Conservation (phyloP, 495 filamentous ascomycete genomes). For the Trichoderma asperelloides region DNA sequence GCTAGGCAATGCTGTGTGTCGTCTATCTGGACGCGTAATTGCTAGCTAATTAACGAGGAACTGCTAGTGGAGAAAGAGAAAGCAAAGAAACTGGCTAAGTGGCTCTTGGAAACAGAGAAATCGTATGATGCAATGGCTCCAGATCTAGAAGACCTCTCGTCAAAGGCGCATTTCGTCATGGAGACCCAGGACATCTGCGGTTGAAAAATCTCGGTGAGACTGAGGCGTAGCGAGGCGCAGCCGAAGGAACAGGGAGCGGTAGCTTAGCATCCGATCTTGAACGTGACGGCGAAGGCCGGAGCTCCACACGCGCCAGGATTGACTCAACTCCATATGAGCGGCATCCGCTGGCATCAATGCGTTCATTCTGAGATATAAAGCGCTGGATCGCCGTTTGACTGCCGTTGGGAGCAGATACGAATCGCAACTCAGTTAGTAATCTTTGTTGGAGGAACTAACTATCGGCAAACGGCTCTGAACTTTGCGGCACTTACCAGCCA, state of each 20-base stretch:
- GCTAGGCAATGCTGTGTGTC: background rate
- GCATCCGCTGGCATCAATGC: background rate
- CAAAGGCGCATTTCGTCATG: background rate
- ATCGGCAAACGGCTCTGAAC: too few relatives aligned
- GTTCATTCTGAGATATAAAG: background rate
- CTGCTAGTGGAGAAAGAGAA: background rate
- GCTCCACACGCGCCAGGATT: background rate
- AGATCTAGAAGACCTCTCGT: background rate
- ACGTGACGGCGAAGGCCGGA: background rate
- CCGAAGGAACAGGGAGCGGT: background rate
- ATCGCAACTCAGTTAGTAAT: background rate
- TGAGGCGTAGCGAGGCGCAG: slow-evolving; percentile 1
- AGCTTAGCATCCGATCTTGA: background rate
- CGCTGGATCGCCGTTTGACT: background rate
- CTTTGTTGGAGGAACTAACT: too few relatives aligned
- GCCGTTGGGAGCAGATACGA: background rate
- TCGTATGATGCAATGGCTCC: slow-evolving; percentile 1
- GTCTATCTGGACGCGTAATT: too few relatives aligned
- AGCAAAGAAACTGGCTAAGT: background rate
- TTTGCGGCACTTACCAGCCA: background rate
- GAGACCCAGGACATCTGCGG: background rate
- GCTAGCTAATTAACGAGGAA: background rate
- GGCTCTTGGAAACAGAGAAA: background rate
- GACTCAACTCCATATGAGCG: background rate
- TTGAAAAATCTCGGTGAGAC: background rate